phyloP scores from a whole-genome alignment of 2,329 filamentous ascomycete species.

The Pseudogymnoascus verrucosus region DNA sequence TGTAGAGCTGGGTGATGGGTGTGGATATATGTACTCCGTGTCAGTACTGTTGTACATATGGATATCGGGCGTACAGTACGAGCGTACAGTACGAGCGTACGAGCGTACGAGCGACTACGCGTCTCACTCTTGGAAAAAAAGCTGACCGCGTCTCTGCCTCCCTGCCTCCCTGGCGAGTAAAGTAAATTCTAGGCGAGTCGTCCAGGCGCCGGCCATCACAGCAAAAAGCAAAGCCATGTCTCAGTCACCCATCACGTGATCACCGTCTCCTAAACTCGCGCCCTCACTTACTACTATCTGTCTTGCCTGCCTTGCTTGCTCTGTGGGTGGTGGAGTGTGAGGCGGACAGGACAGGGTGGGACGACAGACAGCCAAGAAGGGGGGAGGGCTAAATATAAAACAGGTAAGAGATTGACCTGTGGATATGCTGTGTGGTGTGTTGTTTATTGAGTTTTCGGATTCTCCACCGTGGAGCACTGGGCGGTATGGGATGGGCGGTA shows the following conservation, averaged over 20 bases:
- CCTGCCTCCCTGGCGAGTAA: neutral
- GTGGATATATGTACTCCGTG: no score
- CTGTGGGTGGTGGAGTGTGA: neutral
- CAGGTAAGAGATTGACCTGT: neutral
- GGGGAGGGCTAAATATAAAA: neutral
- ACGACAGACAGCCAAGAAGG: neutral
- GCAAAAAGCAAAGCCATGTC: neutral
- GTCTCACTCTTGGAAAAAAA: neutral
- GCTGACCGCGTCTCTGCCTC: neutral
- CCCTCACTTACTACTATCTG: neutral
- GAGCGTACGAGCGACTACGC: neutral
- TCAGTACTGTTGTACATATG: neutral
- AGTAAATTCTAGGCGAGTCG: neutral
- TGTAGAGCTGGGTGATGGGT: neutral
- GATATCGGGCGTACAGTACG: neutral
- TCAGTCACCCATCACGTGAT: neutral
- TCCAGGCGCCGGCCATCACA: neutral
- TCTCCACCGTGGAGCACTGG: neutral
- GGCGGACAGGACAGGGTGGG: neutral
- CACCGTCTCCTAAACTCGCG: neutral
- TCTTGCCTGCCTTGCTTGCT: neutral
- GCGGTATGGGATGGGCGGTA: neutral
- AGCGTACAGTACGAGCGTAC: neutral
- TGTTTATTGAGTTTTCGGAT: neutral
- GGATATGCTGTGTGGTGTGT: neutral